Base-by-base conservation (phyloP, 306 rosid genomes). In the Vigna radiata region DNA sequence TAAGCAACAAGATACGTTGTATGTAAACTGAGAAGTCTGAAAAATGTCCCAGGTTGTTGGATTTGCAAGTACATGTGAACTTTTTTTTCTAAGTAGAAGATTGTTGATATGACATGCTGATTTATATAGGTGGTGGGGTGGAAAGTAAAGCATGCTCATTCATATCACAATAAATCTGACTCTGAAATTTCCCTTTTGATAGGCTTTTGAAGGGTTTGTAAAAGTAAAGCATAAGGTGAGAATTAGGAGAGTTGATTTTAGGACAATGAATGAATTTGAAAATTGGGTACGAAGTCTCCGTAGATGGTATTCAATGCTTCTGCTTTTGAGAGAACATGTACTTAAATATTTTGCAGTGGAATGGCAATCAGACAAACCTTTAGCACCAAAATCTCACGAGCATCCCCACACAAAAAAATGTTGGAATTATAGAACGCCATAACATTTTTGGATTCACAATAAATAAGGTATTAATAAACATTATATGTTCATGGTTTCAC, bases 371-470 rank as follows among this genome's bases (percentile, higher is more conserved):
- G 4, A 52, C 36, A 55, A 29, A 37, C 12, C 48, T 66, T 44
- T 36, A 46, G 70, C 79, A 44, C n/a, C 74, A 36, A 58, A 67
- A 48, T 58, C 48, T 68, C 70, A 46, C 8, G 55, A 73, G 70
- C 70, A 33, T 67, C 36, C 72, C 41, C 72, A 68, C 37, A n/a
- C 17, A 29, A 60, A 17, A 17, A 25, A 59, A 5, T 33, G 19
- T 67, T 67, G 7, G 2, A 33, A 56, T 18, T 36, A n/a, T 36
- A n/a, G 61, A 39, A 48, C 4, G 11, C 23, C 10, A 25, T 62
- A 62, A 19, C 72, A 79, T 49, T 73, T 66, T 73, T 55, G 36
- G 36, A 67, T 36, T 68, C 80, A 59, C 80, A 48, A 52, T 56
- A 49, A 68, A 43, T 60, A 71, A 15, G 19, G 25, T 12, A 29